Evolutionary conservation across 106 monocot species (phyloP).

Genomic region (Dactylorhiza incarnata): DNA sequence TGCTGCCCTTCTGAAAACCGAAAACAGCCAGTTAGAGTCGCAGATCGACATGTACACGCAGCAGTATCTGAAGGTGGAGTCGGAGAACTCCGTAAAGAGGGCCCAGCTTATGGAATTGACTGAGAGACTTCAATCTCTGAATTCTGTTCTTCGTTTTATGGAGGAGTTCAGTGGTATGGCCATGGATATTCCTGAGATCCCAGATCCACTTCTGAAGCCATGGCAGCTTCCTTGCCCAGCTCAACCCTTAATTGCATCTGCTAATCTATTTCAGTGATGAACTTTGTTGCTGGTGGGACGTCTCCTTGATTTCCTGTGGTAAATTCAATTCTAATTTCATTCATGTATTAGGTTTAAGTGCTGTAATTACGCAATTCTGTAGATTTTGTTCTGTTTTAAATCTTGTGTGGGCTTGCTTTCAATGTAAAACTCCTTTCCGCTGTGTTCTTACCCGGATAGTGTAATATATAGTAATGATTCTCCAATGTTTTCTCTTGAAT

Average conservation of each 20-base stretch:
- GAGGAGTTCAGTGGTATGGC: conserved; percentile 48
- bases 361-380: no score
- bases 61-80: conserved; percentile 19
- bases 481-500: no score
- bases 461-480: no score
- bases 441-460: no score
- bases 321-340: no score
- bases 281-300: neutral
- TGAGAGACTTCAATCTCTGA: conserved; percentile 43
- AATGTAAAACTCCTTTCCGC: no score
- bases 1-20: conserved; percentile 17
- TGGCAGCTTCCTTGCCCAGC: conserved; percentile 46
- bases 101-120: conserved; percentile 43
- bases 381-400: no score
- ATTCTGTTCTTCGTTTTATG: conserved; percentile 37
- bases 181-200: conserved; percentile 43
- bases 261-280: conserved; percentile 33
- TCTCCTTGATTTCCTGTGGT: neutral
- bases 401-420: no score
- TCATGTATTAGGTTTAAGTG: no score
- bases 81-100: conserved; percentile 32
- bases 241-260: conserved; percentile 25
- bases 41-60: conserved; percentile 23
- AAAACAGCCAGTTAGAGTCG: conserved; percentile 29
- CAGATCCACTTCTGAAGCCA: conserved; percentile 38